Percentiles rank a stretch among this genome's conserved stretches.
These are phyloP conservation scores for Heracleum sosnowskyi DNA, from an alignment of 129 eudicot genomes.

Conservation along the genomic window DNA sequence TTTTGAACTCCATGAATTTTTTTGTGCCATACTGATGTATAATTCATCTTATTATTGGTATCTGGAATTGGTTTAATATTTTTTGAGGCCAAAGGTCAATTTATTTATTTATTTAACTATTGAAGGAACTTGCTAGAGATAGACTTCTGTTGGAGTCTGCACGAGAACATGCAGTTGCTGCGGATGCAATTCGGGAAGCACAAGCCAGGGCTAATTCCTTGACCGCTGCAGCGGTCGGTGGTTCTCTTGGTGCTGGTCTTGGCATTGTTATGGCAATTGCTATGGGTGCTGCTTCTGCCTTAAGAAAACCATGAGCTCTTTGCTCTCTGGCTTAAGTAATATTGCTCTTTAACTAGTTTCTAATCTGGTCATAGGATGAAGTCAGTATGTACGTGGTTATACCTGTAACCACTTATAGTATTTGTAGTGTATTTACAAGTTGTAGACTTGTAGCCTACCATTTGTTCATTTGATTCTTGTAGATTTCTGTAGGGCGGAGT, in stretches of 20 bases:
- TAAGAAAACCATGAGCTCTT: conserved; percentile 82
- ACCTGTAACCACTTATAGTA: neutral
- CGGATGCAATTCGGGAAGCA: conserved; percentile 42
- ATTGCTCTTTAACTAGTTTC: neutral
- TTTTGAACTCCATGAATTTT: neutral
- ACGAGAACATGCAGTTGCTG: conserved; percentile 47
- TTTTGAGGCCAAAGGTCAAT: neutral
- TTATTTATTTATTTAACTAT: neutral
- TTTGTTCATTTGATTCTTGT: neutral
- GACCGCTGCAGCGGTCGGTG: conserved; percentile 90
- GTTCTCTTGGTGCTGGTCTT: conserved; percentile 90
- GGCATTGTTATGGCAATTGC: conserved; percentile 90
- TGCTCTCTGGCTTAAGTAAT: neutral
- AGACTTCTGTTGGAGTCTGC: conserved; percentile 61
- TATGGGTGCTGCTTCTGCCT: conserved; percentile 97
- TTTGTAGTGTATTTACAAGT: neutral
- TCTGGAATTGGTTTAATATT: neutral
- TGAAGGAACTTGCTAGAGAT: conserved; percentile 75
- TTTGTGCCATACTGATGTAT: neutral
- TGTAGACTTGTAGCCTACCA: neutral
- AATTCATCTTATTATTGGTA: neutral
- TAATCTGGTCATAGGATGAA: neutral
- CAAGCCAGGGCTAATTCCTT: conserved; percentile 56
- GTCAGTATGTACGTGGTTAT: neutral
- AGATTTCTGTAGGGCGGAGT: neutral